Percentiles rank a stretch among this genome's conserved stretches.
These are phyloP conservation scores for Metarhizium album DNA, from an alignment of 2,329 filamentous ascomycete genomes.

Conservation along the genomic window DNA sequence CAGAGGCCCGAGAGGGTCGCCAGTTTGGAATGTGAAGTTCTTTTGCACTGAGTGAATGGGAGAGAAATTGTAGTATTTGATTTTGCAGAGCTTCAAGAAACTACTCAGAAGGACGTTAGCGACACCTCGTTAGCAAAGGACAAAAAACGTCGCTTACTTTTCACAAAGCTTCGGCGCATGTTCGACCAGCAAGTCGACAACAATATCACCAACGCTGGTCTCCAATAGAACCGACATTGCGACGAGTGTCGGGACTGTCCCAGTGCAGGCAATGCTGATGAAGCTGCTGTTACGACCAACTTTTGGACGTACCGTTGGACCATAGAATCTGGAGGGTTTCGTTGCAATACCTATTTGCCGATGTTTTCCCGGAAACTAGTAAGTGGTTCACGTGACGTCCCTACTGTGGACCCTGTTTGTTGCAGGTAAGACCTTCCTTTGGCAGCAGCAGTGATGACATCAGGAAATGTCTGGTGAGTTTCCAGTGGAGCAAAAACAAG, in stretches of 20 bases:
- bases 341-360: no score
- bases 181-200: conserved; percentile 83
- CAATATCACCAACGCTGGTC: conserved; percentile 86
- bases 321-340: no score
- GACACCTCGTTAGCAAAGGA: conserved; percentile 9
- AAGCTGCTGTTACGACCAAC: no score
- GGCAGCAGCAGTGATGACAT: no score
- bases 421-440: no score
- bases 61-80: conserved; percentile 98
- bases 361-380: no score
- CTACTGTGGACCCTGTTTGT: no score
- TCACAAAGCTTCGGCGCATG: conserved; percentile 87
- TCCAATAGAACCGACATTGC: conserved; percentile 91
- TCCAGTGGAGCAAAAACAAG: no score
- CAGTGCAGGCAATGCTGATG: no score
- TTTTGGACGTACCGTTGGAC: no score
- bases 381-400: no score
- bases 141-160: conserved; percentile 69
- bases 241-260: neutral
- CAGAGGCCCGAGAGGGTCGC: conserved; percentile 82
- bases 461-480: no score
- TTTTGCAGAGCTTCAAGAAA: conserved; percentile 96
- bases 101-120: conserved; percentile 36
- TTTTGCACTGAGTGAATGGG: conserved; percentile 88
- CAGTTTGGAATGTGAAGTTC: conserved; percentile 91